A percentile compares a stretch with the other conserved stretches of the same genome.
Evolutionary conservation across 106 monocot species (phyloP).

Genomic region (Acorus calamus): DNA sequence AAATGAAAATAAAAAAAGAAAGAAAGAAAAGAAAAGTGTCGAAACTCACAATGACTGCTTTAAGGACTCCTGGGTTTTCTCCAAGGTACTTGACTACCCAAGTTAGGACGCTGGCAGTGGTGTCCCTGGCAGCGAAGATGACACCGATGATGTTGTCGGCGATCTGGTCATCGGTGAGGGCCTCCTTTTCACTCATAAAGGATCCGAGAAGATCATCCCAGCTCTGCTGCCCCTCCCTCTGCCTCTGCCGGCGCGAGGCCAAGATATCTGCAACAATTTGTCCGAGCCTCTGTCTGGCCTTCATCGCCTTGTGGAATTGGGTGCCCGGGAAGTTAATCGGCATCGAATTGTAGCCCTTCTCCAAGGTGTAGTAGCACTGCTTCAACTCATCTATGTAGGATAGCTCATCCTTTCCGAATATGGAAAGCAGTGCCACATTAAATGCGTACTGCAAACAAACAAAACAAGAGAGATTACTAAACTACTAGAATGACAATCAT

Average conservation of each 20-base stretch:
- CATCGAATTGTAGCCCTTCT: constrained; percentile 96
- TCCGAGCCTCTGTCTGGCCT: constrained; percentile 44
- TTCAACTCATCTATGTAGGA: constrained; percentile 54
- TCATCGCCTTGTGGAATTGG: constrained; percentile 83
- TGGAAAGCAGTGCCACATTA: constrained; percentile 73
- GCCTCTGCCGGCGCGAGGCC: constrained; percentile 29
- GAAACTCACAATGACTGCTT: constrained; percentile 62
- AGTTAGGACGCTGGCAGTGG: constrained; percentile 87
- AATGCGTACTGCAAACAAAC: constrained; percentile 56
- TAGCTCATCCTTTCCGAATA: constrained; percentile 62
- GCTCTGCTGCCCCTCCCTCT: neutral
- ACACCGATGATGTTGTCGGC: constrained; percentile 90
- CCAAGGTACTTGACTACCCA: constrained; percentile 94
- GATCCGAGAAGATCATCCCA: constrained; percentile 59
- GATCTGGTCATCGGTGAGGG: constrained; percentile 76
- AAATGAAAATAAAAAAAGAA: neutral
- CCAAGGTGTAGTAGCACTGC: constrained; percentile 66
- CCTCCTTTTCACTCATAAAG: constrained; percentile 55
- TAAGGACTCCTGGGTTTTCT: constrained; percentile 64
- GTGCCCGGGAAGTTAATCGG: constrained; percentile 90
- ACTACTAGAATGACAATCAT: too few species aligned
- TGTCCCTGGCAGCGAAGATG: constrained; percentile 88
- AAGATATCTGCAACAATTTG: constrained; percentile 48
- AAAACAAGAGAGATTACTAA: neutral
- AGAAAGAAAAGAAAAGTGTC: neutral